phyloP scores from a whole-genome alignment of 2,329 filamentous ascomycete genomes.

The Lecanicillium sp. region DNA sequence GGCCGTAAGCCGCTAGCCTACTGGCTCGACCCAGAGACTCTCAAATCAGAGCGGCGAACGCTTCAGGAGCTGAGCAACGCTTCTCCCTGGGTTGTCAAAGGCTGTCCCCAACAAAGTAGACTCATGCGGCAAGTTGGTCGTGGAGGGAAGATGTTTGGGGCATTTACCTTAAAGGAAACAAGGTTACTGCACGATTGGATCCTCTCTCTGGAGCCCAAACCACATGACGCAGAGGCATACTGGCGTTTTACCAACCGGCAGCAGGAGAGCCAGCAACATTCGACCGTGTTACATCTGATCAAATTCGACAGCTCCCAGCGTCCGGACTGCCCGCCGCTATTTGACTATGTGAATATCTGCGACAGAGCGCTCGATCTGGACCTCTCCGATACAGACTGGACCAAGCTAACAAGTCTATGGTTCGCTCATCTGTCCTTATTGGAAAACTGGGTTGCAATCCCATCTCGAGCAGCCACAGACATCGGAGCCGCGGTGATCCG shows the following conservation, averaged over 20 bases:
- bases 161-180: slow-evolving; percentile 36
- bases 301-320: background rate
- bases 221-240: background rate
- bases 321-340: background rate
- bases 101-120: slow-evolving; percentile 28
- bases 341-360: background rate
- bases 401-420: background rate
- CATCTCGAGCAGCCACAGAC: background rate
- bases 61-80: slow-evolving; percentile 1
- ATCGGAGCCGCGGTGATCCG: background rate
- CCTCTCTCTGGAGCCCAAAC: background rate
- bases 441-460: slow-evolving; percentile 2
- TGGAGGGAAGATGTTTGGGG: slow-evolving; percentile 40
- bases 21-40: slow-evolving; percentile 1
- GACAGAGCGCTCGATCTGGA: background rate
- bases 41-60: background rate
- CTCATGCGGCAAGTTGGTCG: slow-evolving; percentile 33
- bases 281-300: background rate
- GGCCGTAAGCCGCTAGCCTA: background rate
- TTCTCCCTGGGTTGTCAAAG: slow-evolving; percentile 29
- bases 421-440: slow-evolving; percentile 3
- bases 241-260: slow-evolving; percentile 1
- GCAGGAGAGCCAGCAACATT: background rate
- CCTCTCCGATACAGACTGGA: background rate
- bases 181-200: slow-evolving; percentile 1